These are phyloP conservation scores for Torulaspora delbrueckii DNA, from an alignment of 805 yeast species.

Conservation along the genomic window DNA sequence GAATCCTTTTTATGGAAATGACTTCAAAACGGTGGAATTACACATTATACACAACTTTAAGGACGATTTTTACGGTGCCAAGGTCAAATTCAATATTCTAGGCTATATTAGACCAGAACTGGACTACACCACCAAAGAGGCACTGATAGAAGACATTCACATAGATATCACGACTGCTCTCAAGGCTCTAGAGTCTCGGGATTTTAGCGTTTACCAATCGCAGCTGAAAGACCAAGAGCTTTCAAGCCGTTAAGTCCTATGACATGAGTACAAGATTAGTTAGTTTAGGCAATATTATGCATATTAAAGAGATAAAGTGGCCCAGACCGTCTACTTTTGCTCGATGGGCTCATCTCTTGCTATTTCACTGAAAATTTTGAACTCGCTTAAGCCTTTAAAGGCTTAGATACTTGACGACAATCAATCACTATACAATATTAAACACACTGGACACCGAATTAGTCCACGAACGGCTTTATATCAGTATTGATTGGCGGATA, in stretches of 20 bases:
- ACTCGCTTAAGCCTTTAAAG: not conserved
- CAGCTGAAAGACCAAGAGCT: slow-evolving; percentile 1
- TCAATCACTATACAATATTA: not conserved
- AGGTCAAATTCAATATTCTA: slow-evolving; percentile 59
- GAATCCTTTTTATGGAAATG: slow-evolving; percentile 86
- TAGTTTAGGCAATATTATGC: not conserved
- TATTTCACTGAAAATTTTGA: not conserved
- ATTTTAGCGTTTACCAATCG: slow-evolving; percentile 1
- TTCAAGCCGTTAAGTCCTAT: not conserved
- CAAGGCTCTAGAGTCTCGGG: slow-evolving; percentile 12
- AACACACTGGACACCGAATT: not conserved
- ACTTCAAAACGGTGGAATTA: slow-evolving; percentile 76
- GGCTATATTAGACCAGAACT: slow-evolving; percentile 92
- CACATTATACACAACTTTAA: slow-evolving; percentile 75
- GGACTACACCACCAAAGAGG: slow-evolving; percentile 78
- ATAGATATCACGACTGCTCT: slow-evolving; percentile 69
- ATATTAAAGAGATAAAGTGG: not conserved
- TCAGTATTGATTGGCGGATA: too few species aligned
- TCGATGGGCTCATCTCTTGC: not conserved
- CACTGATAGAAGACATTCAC: slow-evolving; percentile 76
- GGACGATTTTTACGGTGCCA: slow-evolving; percentile 76
- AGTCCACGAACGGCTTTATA: too few species aligned
- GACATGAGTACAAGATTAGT: not conserved
- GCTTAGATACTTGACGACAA: not conserved
- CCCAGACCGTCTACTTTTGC: not conserved